Base-by-base conservation (phyloP, 75 land plant species). In the Cupressus sempervirens region DNA sequence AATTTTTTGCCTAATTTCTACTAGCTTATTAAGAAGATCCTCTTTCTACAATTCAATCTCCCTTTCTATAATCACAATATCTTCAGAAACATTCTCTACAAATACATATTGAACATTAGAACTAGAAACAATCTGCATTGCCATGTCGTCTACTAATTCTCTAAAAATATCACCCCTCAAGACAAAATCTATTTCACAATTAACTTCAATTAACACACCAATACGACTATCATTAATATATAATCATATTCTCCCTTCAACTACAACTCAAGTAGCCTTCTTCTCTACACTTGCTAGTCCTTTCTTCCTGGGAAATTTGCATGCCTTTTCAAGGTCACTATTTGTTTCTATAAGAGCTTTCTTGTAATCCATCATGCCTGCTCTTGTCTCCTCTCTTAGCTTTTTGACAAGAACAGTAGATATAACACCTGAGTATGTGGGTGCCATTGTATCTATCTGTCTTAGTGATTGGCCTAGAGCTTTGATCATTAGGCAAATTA, bases 321-420 rank as follows among this genome's bases (percentile, higher is more conserved):
- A 89, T 81, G 99, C 99, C 86, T 96, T 94, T 10, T 86, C 89
- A 81, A 93, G 87, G 87, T 96, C 94, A 26, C 98, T 96, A 41
- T 83, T 92, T 75, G 90, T 93, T 86, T 92, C 95, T 73, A 91
- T 82, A 4, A 98, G 91, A 56, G 99, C 98, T 82, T 90, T 96
- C 88, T 96, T 98, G 89, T 98, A 98, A 83, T 98, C 98, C 99
- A 98, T 98, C 99, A 98, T 98, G 18, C 99, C 99, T 26, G 97
- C 98, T 82, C 99, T 98, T 26, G 99, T 95, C 88, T 97, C 99
- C 36, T 98, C 98, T 83, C 99, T 88, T 14, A 98, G 89, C 89
- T 94, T 92, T 91, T 96, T 96, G 58, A 98, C 99, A 26, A 91
- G 88, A 72, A 93, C 87, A 41, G 98, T 91, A 56, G 99, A 90